A percentile compares a stretch with the other conserved stretches of the same genome.
Conservation (phyloP, 306 rosid genomes). For the Astragalus glycyphyllos region DNA sequence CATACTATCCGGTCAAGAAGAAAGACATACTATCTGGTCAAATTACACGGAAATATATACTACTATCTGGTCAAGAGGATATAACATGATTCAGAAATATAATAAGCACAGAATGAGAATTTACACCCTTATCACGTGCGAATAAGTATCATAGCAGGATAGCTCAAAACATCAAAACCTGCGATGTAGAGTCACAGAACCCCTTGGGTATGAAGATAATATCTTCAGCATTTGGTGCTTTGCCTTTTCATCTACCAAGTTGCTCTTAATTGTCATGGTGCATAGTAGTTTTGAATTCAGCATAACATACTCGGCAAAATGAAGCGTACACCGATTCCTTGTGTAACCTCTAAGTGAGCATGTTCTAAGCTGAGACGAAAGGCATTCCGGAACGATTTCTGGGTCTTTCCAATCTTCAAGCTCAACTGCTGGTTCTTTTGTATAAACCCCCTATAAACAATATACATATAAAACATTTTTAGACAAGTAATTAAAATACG, state of each 20-base stretch:
- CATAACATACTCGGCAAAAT: not conserved
- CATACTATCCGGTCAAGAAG: constrained; percentile 54
- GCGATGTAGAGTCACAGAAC: not conserved
- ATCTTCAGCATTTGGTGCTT: not conserved
- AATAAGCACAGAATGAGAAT: too few species aligned
- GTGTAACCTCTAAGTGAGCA: not conserved
- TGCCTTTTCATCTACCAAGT: not conserved
- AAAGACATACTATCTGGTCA: constrained; percentile 87
- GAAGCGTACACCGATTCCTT: not conserved
- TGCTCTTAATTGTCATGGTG: not conserved
- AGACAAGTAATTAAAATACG: too few species aligned
- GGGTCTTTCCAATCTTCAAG: too few species aligned
- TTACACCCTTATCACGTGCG: too few species aligned
- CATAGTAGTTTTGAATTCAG: not conserved
- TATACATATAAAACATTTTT: too few species aligned
- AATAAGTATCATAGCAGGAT: too few species aligned
- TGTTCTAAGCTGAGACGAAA: not conserved
- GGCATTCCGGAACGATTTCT: not conserved
- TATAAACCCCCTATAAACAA: too few species aligned
- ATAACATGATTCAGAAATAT: too few species aligned
- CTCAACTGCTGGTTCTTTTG: too few species aligned
- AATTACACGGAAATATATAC: constrained; percentile 35
- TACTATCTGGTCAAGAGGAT: constrained; percentile 68
- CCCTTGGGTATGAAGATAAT: not conserved
- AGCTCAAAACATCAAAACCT: too few species aligned